A percentile compares a stretch with the other conserved stretches of the same genome.
Evolutionary conservation across 805 yeast genomes (phyloP).

Genomic region (Metahyphopichia silvanorum): DNA sequence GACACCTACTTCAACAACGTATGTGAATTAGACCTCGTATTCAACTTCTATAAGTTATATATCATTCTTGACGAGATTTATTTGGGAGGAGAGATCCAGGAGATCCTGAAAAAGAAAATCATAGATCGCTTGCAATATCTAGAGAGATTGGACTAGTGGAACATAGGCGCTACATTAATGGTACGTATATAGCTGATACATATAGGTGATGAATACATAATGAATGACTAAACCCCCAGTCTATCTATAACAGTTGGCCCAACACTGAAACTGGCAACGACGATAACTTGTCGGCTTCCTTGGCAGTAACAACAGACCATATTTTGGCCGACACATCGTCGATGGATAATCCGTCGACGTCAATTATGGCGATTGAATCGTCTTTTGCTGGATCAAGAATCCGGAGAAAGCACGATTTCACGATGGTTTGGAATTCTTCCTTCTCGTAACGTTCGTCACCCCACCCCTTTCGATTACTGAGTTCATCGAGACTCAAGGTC

Average conservation of each 20-base stretch:
- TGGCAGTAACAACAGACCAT: conserved; percentile 28
- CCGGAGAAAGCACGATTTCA: conserved; percentile 54
- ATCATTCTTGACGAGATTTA: conserved; percentile 82
- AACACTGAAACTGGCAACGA: background rate
- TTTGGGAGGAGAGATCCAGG: conserved; percentile 87
- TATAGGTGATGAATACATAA: no score
- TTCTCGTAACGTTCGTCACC: conserved; percentile 94
- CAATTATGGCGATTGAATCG: conserved; percentile 38
- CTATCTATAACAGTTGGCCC: background rate
- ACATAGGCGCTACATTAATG: no score
- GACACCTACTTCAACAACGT: conserved; percentile 87
- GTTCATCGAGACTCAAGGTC: conserved; percentile 48
- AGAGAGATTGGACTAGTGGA: conserved; percentile 56
- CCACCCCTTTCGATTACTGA: conserved; percentile 65
- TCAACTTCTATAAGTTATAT: conserved; percentile 84
- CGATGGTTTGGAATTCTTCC: conserved; percentile 68
- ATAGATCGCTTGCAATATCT: conserved; percentile 61
- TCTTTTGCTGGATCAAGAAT: conserved; percentile 33
- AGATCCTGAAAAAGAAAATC: conserved; percentile 69
- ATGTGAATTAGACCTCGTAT: conserved; percentile 90
- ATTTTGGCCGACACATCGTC: conserved; percentile 52
- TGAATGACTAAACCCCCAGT: no score
- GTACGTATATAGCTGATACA: no score
- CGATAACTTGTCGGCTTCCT: conserved; percentile 7
- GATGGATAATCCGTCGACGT: conserved; percentile 58